These are phyloP conservation scores for Tuber brumale DNA, from an alignment of 495 filamentous ascomycete genomes.

Conservation along the genomic window DNA sequence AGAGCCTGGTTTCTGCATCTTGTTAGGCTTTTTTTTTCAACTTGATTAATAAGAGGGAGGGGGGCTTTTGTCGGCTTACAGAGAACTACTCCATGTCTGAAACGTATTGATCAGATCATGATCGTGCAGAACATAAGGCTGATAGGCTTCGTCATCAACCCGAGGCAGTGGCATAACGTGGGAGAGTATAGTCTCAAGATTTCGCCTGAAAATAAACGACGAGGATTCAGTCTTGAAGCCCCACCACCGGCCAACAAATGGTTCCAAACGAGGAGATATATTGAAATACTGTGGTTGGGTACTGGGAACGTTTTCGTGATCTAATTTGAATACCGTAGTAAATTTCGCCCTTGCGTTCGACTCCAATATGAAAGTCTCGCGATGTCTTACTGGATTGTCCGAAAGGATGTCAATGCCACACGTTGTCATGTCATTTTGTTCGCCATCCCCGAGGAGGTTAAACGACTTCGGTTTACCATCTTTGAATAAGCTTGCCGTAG, in stretches of 20 bases:
- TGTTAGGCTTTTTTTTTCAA: not conserved
- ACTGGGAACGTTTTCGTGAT: not conserved
- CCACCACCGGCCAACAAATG: not conserved
- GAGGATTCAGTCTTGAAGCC: not conserved
- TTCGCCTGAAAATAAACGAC: not conserved
- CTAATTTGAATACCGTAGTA: not conserved
- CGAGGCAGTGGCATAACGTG: not conserved
- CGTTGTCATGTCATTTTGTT: not conserved
- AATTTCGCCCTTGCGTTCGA: not conserved
- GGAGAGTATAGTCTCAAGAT: constrained; percentile 1
- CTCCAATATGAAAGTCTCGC: not conserved
- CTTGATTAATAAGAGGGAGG: not conserved
- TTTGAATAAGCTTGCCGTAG: not conserved
- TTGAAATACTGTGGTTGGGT: not conserved
- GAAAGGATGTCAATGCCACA: not conserved
- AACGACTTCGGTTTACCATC: not conserved
- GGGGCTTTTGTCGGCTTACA: not conserved
- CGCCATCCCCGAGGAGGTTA: not conserved
- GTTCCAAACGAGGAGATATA: not conserved
- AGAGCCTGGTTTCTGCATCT: not conserved
- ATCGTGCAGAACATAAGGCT: not conserved
- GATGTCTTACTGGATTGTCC: not conserved
- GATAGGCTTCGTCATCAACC: not conserved
- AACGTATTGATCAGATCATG: not conserved
- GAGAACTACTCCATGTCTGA: not conserved